Conservation (phyloP, 345 rosid species). For the Psidium guajava region DNA sequence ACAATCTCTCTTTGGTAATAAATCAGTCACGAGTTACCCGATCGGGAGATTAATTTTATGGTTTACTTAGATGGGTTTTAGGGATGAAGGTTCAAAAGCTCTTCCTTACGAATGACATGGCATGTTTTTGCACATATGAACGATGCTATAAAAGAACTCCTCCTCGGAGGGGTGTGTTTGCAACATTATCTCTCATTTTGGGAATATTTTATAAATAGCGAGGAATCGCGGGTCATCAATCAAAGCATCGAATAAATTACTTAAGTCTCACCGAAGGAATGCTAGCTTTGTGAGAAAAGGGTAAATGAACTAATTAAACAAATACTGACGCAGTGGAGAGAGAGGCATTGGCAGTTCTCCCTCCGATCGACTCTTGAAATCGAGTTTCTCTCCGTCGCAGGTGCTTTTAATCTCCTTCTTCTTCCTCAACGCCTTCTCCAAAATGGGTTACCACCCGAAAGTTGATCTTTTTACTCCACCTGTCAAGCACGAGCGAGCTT, state of each 20-base stretch:
- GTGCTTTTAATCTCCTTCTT: neutral
- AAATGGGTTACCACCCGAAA: neutral
- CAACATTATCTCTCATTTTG: neutral
- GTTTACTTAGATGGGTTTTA: neutral
- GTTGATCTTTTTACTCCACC: neutral
- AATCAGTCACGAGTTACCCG: neutral
- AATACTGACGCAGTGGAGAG: neutral
- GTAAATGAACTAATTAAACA: neutral
- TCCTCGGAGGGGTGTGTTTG: neutral
- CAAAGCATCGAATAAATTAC: neutral
- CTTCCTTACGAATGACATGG: accelerated
- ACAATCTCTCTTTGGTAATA: neutral
- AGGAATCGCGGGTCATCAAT: neutral
- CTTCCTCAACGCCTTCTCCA: neutral
- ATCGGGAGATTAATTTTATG: neutral
- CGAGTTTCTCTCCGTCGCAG: neutral
- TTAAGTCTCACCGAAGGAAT: neutral
- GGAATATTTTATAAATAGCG: neutral
- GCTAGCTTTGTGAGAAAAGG: neutral
- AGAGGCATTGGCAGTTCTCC: neutral
- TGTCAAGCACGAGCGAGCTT: neutral
- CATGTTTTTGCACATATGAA: neutral
- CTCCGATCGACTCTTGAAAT: neutral
- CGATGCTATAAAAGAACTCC: neutral
- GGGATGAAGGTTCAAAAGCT: neutral